Evolutionary conservation across 106 monocot genomes (phyloP).

Genomic region (Dendrobium catenatum): DNA sequence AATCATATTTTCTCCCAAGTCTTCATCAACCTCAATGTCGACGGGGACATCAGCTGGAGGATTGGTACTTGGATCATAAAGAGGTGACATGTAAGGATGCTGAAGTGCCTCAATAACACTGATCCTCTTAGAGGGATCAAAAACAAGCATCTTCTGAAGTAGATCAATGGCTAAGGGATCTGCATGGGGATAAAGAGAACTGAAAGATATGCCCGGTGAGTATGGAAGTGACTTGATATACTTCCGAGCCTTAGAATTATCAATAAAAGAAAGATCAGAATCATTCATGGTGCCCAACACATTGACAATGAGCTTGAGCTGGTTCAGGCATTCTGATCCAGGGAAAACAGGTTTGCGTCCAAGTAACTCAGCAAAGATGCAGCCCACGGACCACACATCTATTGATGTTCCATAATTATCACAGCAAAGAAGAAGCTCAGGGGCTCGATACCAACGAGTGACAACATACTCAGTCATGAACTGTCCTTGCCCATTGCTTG

Average conservation of each 20-base stretch:
- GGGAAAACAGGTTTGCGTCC: slow-evolving; percentile 75
- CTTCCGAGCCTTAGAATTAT: slow-evolving; percentile 61
- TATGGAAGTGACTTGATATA: slow-evolving; percentile 61
- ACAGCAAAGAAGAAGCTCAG: slow-evolving; percentile 65
- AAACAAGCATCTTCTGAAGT: slow-evolving; percentile 64
- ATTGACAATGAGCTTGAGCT: slow-evolving; percentile 68
- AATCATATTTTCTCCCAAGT: slow-evolving; percentile 47
- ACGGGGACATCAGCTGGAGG: slow-evolving; percentile 47
- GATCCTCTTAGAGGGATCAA: slow-evolving; percentile 64
- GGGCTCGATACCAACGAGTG: slow-evolving; percentile 73
- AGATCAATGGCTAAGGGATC: slow-evolving; percentile 57
- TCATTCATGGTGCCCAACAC: slow-evolving; percentile 52
- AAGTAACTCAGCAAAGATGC: slow-evolving; percentile 73
- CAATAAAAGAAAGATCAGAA: slow-evolving; percentile 55
- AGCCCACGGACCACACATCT: slow-evolving; percentile 80
- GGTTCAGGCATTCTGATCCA: slow-evolving; percentile 69
- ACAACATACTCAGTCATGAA: slow-evolving; percentile 83
- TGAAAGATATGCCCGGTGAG: slow-evolving; percentile 32
- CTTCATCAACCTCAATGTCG: slow-evolving; percentile 64
- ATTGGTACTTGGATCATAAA: slow-evolving; percentile 55
- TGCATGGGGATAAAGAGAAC: slow-evolving; percentile 46
- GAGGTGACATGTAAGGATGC: slow-evolving; percentile 71
- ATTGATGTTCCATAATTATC: slow-evolving; percentile 73
- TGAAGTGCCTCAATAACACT: slow-evolving; percentile 59
- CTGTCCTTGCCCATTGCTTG: slow-evolving; percentile 34